Base-by-base conservation (phyloP, 139 green algal genomes). In the Limnomonas spitsbergensis region DNA sequence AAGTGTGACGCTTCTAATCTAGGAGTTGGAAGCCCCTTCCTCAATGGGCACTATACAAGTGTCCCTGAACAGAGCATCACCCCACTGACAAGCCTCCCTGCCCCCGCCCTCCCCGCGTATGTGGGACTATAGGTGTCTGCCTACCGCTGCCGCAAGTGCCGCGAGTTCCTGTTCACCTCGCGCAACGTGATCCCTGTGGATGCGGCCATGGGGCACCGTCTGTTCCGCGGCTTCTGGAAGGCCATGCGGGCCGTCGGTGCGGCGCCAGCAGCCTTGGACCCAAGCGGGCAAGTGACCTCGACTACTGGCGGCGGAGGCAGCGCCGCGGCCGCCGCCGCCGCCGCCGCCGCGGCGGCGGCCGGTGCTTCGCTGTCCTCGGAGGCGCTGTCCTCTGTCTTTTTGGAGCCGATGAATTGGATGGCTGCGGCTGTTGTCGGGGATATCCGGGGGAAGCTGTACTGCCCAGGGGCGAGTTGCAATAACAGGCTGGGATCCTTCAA, bases 331-430 rank as follows among this genome's bases (percentile, higher is more conserved):
- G 29, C 7, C 6, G 56, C 29, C 56, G 29, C n/a, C n/a, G n/a
- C n/a, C n/a, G n/a, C n/a, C n/a, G n/a, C n/a, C n/a, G 56, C 27
- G 56, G 56, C 56, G 29, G 56, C 29, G 29, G 56, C 7, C 14
- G 47, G 20, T 61, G 47, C 47, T 20, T 61, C 47, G 20, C 47
- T 61, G 20, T n/a, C n/a, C n/a, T n/a, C n/a, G n/a, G n/a, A n/a
- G 47, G 20, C 14, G 47, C 47, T 29, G 47, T 29, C 81, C 3
- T 92, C 86, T 2, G 52, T 97, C 20, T 97, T 95, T 74, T 38
- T 93, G 56, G 89, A 94, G 81, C 93, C 93, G 0, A 83, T 97
- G 79, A 34, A 71, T 0, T 97, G 93, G 93, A 97, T 97, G 93
- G 70, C 81, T 9, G 75, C 66, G n/a, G 53, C 79, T 2, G 66